Conservation (phyloP, 345 rosid species). For the Leavenworthia alabamica region DNA sequence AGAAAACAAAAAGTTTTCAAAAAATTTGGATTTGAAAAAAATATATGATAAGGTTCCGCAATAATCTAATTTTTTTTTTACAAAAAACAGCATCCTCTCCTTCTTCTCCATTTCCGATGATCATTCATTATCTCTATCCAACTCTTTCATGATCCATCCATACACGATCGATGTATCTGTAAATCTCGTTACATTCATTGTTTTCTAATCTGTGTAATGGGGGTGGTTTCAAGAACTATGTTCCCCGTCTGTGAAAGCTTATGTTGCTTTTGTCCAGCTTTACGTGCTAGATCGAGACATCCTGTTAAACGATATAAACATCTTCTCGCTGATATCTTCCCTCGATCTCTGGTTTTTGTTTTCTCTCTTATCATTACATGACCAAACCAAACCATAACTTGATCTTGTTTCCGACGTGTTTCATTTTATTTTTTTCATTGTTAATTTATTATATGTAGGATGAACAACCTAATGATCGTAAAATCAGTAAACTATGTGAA, state of each 20-base stretch:
- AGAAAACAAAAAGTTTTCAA: background rate
- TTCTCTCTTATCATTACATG: background rate
- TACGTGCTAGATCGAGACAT: slow-evolving; percentile 65
- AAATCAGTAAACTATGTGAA: slow-evolving; percentile 52
- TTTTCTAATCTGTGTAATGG: slow-evolving; percentile 24
- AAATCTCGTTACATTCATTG: background rate
- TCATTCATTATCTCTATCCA: background rate
- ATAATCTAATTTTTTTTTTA: slow-evolving; percentile 7
- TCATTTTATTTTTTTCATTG: too few relatives aligned
- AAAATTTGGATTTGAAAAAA: slow-evolving; percentile 4
- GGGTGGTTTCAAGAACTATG: slow-evolving; percentile 41
- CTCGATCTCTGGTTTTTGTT: slow-evolving; percentile 48
- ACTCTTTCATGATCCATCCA: background rate
- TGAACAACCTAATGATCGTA: slow-evolving; percentile 40
- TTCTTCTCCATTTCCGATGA: slow-evolving; percentile 4
- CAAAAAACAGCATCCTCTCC: slow-evolving; percentile 8
- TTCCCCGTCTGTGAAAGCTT: slow-evolving; percentile 51
- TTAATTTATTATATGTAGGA: slow-evolving; percentile 27
- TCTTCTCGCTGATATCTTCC: slow-evolving; percentile 55
- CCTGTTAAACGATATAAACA: slow-evolving; percentile 69
- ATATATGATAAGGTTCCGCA: slow-evolving; percentile 14
- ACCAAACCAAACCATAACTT: background rate
- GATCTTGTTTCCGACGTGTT: background rate
- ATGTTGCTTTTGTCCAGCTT: slow-evolving; percentile 55
- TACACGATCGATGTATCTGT: slow-evolving; percentile 4